These are phyloP conservation scores for Ampelomyces quisqualis DNA, from an alignment of 2,329 filamentous ascomycete genomes.

Conservation along the genomic window DNA sequence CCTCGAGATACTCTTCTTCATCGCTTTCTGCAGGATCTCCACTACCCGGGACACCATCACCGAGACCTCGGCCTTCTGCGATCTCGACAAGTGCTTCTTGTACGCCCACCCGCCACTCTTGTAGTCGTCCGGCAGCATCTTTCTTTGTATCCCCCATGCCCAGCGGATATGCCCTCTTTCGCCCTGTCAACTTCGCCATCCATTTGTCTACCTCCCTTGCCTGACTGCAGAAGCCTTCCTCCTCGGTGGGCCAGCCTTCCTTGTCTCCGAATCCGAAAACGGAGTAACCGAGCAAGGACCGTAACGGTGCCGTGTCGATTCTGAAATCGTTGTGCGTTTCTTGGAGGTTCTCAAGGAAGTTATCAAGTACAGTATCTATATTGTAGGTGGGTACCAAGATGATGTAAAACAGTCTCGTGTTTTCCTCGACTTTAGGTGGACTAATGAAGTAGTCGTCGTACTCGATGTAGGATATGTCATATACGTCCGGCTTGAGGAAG, in stretches of 20 bases:
- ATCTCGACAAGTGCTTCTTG: slow-evolving; percentile 67
- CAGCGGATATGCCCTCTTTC: slow-evolving; percentile 83
- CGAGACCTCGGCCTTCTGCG: slow-evolving; percentile 54
- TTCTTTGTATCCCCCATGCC: slow-evolving; percentile 83
- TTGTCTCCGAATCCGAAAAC: slow-evolving; percentile 93
- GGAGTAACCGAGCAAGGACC: slow-evolving; percentile 76
- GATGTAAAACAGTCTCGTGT: slow-evolving; percentile 73
- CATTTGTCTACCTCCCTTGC: slow-evolving; percentile 88
- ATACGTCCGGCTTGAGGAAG: slow-evolving; percentile 61
- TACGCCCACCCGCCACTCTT: slow-evolving; percentile 77
- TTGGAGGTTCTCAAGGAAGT: slow-evolving; percentile 79
- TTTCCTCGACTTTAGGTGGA: slow-evolving; percentile 61
- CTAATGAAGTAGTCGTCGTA: slow-evolving; percentile 90
- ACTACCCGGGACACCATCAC: slow-evolving; percentile 72
- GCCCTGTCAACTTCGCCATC: slow-evolving; percentile 91
- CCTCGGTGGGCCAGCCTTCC: slow-evolving; percentile 88
- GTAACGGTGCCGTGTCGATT: slow-evolving; percentile 84
- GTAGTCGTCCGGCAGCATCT: slow-evolving; percentile 66
- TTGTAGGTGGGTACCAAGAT: slow-evolving; percentile 89
- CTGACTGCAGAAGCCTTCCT: slow-evolving; percentile 90
- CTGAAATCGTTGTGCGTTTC: slow-evolving; percentile 97
- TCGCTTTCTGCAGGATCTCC: slow-evolving; percentile 85
- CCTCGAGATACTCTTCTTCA: slow-evolving; percentile 60
- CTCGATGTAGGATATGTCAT: slow-evolving; percentile 83
- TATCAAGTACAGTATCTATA: slow-evolving; percentile 88